Percentiles rank a stretch among this genome's conserved stretches.
Evolutionary conservation across 2,329 filamentous ascomycete genomes (phyloP).

Genomic region (Blastomyces emzantsi): DNA sequence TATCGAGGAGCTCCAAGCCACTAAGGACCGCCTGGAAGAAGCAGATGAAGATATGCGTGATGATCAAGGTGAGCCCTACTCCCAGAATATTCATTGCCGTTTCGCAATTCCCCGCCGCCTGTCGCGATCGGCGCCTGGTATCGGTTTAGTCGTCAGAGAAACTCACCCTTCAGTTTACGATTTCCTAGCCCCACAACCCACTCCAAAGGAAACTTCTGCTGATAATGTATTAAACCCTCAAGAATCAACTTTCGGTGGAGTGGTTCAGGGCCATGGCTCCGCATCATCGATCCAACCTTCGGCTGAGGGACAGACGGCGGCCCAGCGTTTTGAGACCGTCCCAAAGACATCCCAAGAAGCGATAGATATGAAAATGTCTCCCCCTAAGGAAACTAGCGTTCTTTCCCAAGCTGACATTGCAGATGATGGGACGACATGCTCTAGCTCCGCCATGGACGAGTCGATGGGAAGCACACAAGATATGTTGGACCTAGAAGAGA

Average conservation of each 20-base stretch:
- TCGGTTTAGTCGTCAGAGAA: neutral
- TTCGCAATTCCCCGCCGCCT: neutral
- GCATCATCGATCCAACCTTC: neutral
- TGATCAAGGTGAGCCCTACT: constrained; percentile 14
- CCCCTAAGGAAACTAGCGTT: constrained; percentile 12
- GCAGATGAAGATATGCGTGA: constrained; percentile 15
- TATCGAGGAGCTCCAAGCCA: constrained; percentile 37
- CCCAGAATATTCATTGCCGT: neutral
- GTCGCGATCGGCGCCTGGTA: neutral
- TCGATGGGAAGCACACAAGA: constrained; percentile 23
- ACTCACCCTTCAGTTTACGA: constrained; percentile 6
- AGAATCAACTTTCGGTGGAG: neutral
- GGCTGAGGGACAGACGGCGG: neutral
- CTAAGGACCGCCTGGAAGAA: constrained; percentile 19
- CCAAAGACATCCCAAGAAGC: constrained; percentile 13
- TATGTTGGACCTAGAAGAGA: neutral
- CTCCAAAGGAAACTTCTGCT: neutral
- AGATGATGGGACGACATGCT: constrained; percentile 18
- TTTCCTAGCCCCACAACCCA: neutral
- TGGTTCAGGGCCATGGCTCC: neutral
- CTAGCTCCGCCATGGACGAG: constrained; percentile 34
- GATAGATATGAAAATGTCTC: constrained; percentile 13
- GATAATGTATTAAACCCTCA: neutral
- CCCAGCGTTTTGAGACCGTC: constrained; percentile 6
- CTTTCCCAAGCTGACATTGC: constrained; percentile 10